phyloP scores from a whole-genome alignment of 2,329 filamentous ascomycete species.

The Botrytis squamosa region DNA sequence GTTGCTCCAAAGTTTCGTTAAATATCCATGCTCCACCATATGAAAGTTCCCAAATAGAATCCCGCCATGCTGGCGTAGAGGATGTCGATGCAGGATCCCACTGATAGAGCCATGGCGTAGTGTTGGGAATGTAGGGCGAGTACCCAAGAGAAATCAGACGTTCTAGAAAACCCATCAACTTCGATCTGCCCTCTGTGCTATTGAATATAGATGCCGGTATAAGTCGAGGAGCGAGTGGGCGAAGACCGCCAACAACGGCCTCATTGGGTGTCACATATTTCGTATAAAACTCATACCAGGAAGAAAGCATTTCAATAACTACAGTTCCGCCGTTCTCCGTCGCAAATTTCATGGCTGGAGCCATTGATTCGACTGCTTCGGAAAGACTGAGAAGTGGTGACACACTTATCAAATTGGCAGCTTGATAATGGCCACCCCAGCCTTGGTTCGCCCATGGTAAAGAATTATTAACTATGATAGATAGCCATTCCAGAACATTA shows the following conservation, averaged over 20 bases:
- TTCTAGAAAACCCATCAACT: constrained; percentile 23
- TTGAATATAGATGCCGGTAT: constrained; percentile 24
- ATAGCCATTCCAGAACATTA: constrained; percentile 22
- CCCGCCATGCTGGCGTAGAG: constrained; percentile 25
- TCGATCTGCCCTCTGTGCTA: constrained; percentile 13
- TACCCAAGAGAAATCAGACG: constrained; percentile 20
- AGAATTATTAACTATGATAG: constrained; percentile 24
- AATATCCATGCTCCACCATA: constrained; percentile 17
- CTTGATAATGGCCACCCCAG: constrained; percentile 28
- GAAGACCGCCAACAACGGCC: constrained; percentile 21
- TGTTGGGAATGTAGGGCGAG: constrained; percentile 25
- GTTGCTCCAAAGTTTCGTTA: constrained; percentile 21
- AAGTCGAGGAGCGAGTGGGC: constrained; percentile 19
- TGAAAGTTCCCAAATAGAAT: constrained; percentile 24
- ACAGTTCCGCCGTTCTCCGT: constrained; percentile 18
- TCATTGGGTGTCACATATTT: constrained; percentile 24
- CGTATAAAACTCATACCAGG: constrained; percentile 26
- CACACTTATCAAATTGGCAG: constrained; percentile 24
- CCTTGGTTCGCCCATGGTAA: constrained; percentile 28
- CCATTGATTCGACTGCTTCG: constrained; percentile 25
- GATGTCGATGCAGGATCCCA: constrained; percentile 26
- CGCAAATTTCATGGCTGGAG: constrained; percentile 22
- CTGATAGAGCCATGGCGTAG: constrained; percentile 25
- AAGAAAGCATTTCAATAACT: constrained; percentile 22
- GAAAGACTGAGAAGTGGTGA: constrained; percentile 25